Base-by-base conservation (phyloP, 2,329 filamentous ascomycete species). In the Nemania bipapillata region DNA sequence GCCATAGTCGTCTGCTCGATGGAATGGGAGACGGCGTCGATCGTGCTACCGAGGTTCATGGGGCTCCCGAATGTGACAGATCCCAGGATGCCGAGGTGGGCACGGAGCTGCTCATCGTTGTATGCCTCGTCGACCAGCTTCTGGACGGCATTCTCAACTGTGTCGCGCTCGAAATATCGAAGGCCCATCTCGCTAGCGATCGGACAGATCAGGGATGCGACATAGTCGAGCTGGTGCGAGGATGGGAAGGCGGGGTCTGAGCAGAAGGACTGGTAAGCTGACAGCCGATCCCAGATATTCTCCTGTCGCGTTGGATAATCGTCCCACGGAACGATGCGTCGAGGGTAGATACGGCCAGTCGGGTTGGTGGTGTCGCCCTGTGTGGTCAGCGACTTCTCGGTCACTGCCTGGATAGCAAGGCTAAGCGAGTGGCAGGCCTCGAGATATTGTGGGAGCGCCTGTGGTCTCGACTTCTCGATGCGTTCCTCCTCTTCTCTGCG, bases 1-100 rank as follows among this genome's bases (percentile, higher is more conserved):
- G 32, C 66, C 15, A 76, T 40, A 20, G 74, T 72, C 65, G 77
- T 71, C 15, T 70, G 52, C 42, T 79, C 74, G 26, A 76, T 28
- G 11, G 74, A 69, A 35, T 74, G 52, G 30, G 75, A 75, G 20
- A 77, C 54, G 56, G 50, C 64, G 54, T 76, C 61, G 15, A 77
- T 72, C 35, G 47, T 66, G 42, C 30, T 37, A 3, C 77, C 74
- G 17, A 80, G 74, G 61, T 80, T 81, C 1, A 75, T 80, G 56
- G 81, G 75, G 70, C 77, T 81, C 65, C 81, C 74, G 53, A 83
- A 83, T 1, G 76, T 78, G 24, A 81, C 71, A 0, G 75, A 76
- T 57, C 79, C 78, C 17, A 65, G 40, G 4, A 83, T 68, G 30
- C 74, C 75, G n/a, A 83, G 74, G 30, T 47, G 24, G 12, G 59